Evolutionary conservation across 768 basidiomycete genomes (phyloP).

Genomic region (Fomitopsis serialis): DNA sequence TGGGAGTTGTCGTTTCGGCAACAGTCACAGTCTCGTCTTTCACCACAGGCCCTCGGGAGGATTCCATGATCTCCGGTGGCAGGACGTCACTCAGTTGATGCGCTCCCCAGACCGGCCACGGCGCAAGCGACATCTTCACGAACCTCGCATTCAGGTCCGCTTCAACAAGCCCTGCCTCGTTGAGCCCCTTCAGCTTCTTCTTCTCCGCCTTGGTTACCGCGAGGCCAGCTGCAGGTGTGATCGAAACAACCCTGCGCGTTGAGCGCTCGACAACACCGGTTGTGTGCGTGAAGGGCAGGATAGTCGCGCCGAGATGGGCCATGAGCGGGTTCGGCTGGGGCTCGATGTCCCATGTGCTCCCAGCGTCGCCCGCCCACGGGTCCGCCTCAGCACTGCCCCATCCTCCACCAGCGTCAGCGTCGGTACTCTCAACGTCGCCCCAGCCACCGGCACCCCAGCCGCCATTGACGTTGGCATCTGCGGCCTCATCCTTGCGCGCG

Average conservation of each 20-base stretch:
- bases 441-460: slow-evolving; percentile 3
- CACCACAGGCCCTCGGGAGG: slow-evolving; percentile 33
- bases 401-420: slow-evolving; percentile 1
- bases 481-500: slow-evolving; percentile 10
- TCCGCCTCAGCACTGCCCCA: slow-evolving; percentile 13
- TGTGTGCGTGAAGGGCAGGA: slow-evolving; percentile 55
- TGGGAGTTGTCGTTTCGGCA: slow-evolving; percentile 9
- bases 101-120: slow-evolving; percentile 42
- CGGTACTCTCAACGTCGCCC: not conserved
- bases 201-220: not conserved
- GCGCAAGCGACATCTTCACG: slow-evolving; percentile 45
- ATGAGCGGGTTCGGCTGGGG: slow-evolving; percentile 25
- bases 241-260: slow-evolving; percentile 48
- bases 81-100: slow-evolving; percentile 33
- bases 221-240: slow-evolving; percentile 27
- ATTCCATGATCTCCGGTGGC: slow-evolving; percentile 28
- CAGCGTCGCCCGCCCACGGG: slow-evolving; percentile 5
- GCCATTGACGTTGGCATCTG: slow-evolving; percentile 12
- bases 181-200: slow-evolving; percentile 9
- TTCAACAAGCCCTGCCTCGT: slow-evolving; percentile 33
- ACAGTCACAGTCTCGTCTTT: slow-evolving; percentile 13
- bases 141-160: slow-evolving; percentile 41
- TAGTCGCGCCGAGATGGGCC: slow-evolving; percentile 48
- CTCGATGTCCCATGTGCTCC: slow-evolving; percentile 7
- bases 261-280: slow-evolving; percentile 64